Evolutionary conservation across 2,329 filamentous ascomycete species (phyloP), one percentile per base, ranked within the genome.

Genomic region (Pseudopithomyces chartarum): DNA sequence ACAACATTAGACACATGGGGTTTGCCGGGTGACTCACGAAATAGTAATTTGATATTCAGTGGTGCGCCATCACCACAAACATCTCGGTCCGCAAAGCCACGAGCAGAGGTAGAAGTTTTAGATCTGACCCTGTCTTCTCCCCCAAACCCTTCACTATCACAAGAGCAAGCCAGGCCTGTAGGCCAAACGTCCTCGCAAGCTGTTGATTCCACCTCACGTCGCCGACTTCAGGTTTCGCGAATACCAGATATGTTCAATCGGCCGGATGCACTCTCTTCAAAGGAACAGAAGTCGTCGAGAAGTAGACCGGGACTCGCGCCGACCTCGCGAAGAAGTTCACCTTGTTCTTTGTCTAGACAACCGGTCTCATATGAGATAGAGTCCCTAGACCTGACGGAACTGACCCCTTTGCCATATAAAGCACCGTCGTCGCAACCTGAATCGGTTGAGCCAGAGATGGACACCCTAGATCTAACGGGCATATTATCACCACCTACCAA

Each of bases 1-100:
- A 66, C 68, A 6, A 75, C 70, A 2, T 48, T 75, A 12, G 73
- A 75, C 57, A 50, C 59, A 48, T 73, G 70, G 71, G 54, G 64
- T 13, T 69, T 68, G 23, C 70, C 71, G 1, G 69, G 63, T 5
- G 70, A 66, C 33, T 13, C 55, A 33, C 56, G 59, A 8, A 51
- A 44, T 8, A 51, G 49, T 1, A 55, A 52, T 1, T 52, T 47
- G 43, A 40, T 54, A 2, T 22, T 57, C 11, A 46, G 57, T 38
- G 46, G 56, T 29, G 50, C 53, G 13, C 63, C 64, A 17, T 52
- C 65, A 38, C 64, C 58, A 45, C 55, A 61, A 36, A 59, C 63
- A 40, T 42, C 57, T 22, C 53, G 55, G n/a, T 59, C 71, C 17
- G 58, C 58, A 17, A 46, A 57, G 15, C 40, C 61, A 5, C 34